These are phyloP conservation scores for Phaseolus coccineus DNA, from an alignment of 331 rosid species.

Conservation along the genomic window DNA sequence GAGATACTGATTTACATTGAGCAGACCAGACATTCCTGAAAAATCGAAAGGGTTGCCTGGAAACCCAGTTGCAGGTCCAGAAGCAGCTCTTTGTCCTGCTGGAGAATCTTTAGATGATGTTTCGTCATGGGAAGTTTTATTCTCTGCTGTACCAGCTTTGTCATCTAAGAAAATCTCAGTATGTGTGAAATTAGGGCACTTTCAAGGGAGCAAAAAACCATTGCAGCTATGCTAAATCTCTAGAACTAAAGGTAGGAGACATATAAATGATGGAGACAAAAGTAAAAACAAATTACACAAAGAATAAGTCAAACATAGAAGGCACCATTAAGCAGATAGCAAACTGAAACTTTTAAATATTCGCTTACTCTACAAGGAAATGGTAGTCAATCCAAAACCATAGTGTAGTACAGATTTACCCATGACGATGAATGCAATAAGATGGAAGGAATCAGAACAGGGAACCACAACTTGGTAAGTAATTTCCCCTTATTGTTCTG, in stretches of 20 bases:
- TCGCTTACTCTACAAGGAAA: not conserved
- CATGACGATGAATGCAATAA: not conserved
- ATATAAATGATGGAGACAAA: not conserved
- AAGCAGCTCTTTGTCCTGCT: slow-evolving; percentile 49
- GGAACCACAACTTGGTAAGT: not conserved
- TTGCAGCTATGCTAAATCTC: not conserved
- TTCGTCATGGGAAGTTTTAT: slow-evolving; percentile 62
- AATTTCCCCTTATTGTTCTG: not conserved
- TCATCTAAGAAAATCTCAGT: slow-evolving; percentile 57
- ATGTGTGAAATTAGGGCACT: slow-evolving; percentile 35
- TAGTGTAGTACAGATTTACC: not conserved
- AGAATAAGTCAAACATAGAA: slow-evolving; percentile 27
- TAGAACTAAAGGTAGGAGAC: not conserved
- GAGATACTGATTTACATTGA: slow-evolving; percentile 66
- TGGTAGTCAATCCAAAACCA: not conserved
- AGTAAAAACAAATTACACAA: not conserved
- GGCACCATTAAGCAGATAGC: slow-evolving; percentile 22
- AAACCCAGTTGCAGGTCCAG: slow-evolving; percentile 61
- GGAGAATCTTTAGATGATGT: slow-evolving; percentile 61
- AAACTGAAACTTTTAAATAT: not conserved
- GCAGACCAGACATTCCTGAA: slow-evolving; percentile 90
- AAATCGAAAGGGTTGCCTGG: slow-evolving; percentile 90
- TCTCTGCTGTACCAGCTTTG: slow-evolving; percentile 63
- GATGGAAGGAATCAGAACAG: not conserved
- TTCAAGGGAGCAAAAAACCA: slow-evolving; percentile 20